Percentiles rank a stretch among this genome's conserved stretches.
phyloP scores from a whole-genome alignment of 768 basidiomycete genomes.

The Crepidotus variabilis region DNA sequence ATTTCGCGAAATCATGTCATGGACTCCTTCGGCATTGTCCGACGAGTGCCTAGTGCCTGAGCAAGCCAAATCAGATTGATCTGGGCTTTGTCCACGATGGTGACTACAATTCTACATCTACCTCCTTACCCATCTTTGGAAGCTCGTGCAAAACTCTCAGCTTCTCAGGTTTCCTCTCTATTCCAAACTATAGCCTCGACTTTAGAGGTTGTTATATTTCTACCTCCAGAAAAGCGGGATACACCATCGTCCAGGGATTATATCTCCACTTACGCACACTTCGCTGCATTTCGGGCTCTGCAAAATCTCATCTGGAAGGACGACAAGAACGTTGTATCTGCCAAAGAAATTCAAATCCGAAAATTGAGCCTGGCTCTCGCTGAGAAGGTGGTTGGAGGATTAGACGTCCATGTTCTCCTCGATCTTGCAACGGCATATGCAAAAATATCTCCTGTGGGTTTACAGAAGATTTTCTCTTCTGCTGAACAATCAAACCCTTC shows the following conservation, averaged over 20 bases:
- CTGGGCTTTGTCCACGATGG: constrained; percentile 4
- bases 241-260: constrained; percentile 43
- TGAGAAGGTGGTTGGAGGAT: constrained; percentile 44
- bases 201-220: constrained; percentile 41
- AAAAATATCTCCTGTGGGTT: constrained; percentile 35
- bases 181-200: constrained; percentile 42
- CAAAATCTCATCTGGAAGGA: constrained; percentile 58
- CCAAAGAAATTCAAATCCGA: constrained; percentile 42
- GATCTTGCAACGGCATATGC: constrained; percentile 62
- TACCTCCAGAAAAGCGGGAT: constrained; percentile 46
- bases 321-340: constrained; percentile 19
- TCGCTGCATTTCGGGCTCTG: constrained; percentile 49
- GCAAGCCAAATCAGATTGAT: not conserved
- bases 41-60: not conserved
- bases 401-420: constrained; percentile 54
- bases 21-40: not conserved
- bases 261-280: constrained; percentile 53
- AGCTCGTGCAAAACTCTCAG: constrained; percentile 43
- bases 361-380: constrained; percentile 52
- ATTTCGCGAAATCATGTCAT: too few species aligned
- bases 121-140: constrained; percentile 54
- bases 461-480: constrained; percentile 40
- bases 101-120: constrained; percentile 13
- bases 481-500: constrained; percentile 31
- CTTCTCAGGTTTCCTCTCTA: constrained; percentile 49